Conservation (phyloP, 2,329 filamentous ascomycete species). For the Alternaria consortialis region DNA sequence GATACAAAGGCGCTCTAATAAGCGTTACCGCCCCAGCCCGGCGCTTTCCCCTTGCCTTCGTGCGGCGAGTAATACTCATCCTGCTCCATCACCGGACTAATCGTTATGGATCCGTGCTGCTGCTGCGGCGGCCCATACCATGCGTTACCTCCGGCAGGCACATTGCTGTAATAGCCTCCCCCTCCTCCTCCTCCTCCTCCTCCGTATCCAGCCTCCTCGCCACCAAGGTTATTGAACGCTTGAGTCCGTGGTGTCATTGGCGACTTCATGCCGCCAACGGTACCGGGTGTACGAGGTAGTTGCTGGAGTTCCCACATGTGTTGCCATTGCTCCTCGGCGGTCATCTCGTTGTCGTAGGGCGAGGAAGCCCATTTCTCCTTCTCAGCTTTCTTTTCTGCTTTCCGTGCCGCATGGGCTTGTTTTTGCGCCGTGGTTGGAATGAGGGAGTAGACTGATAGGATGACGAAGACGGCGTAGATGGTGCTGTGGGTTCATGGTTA, state of each 20-base stretch:
- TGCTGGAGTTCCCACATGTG: slow-evolving; percentile 55
- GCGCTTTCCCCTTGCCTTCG: slow-evolving; percentile 31
- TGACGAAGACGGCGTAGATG: slow-evolving; percentile 68
- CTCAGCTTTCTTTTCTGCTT: slow-evolving; percentile 47
- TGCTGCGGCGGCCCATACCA: slow-evolving; percentile 19
- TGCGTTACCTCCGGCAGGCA: slow-evolving; percentile 15
- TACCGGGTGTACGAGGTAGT: slow-evolving; percentile 47
- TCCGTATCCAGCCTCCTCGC: slow-evolving; percentile 23
- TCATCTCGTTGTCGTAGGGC: slow-evolving; percentile 43
- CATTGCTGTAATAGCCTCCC: slow-evolving; percentile 19
- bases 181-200: slow-evolving; percentile 8
- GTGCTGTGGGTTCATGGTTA: slow-evolving; percentile 52
- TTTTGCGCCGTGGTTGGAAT: slow-evolving; percentile 53
- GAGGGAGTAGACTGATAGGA: slow-evolving; percentile 66
- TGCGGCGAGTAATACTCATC: slow-evolving; percentile 32
- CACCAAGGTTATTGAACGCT: slow-evolving; percentile 43
- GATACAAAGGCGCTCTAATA: slow-evolving; percentile 11
- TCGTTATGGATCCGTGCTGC: slow-evolving; percentile 20
- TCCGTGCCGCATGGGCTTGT: slow-evolving; percentile 32
- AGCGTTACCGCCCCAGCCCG: slow-evolving; percentile 17
- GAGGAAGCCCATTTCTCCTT: slow-evolving; percentile 47
- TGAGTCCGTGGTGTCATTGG: slow-evolving; percentile 48
- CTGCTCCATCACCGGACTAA: slow-evolving; percentile 31
- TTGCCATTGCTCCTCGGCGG: slow-evolving; percentile 52
- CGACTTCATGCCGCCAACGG: slow-evolving; percentile 38